Evolutionary conservation across 164 flowering plant species (phyloP).

Genomic region (grape (Vitis vinifera)): ASM3070453v1 NC_081805.1:4643001-4643500

Average conservation of each 20-base stretch:
- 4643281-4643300: conserved; percentile 7
- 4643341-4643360: conserved; percentile 7
- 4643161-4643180: conserved; percentile 82
- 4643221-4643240: conserved; percentile 91
- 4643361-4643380: conserved; percentile 90
- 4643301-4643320: neutral
- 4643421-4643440: conserved; percentile 87
- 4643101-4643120: neutral
- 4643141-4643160: conserved; percentile 89
- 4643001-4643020: conserved; percentile 97
- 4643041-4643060: neutral
- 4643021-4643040: conserved; percentile 35
- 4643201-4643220: conserved; percentile 83
- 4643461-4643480: neutral
- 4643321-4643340: neutral
- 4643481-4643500: neutral
- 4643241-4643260: conserved; percentile 87
- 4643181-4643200: conserved; percentile 77
- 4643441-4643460: conserved; percentile 74
- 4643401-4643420: conserved; percentile 91
- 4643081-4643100: neutral
- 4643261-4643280: conserved; percentile 96
- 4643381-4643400: conserved; percentile 92
- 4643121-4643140: conserved; percentile 71
- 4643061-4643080: neutral